Evolutionary conservation across 208 protist genomes (phyloP).

Genomic region (Kentomonas sorsogonicus): DNA sequence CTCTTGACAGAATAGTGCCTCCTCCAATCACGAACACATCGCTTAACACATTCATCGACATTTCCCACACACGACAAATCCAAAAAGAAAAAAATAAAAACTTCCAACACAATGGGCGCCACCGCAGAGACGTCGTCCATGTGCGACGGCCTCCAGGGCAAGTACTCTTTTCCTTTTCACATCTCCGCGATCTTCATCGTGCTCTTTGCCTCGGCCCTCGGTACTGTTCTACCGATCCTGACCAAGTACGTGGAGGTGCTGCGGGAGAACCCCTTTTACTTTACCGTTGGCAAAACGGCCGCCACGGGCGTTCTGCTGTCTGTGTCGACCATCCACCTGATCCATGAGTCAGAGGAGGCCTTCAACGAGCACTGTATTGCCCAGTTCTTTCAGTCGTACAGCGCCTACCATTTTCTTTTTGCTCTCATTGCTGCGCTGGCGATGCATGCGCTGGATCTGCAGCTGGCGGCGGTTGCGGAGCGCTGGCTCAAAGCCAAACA

Average conservation of each 20-base stretch:
- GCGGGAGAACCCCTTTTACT: conserved; percentile 34
- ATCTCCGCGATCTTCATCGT: conserved; percentile 40
- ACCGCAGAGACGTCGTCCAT: conserved; percentile 14
- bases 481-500: conserved; percentile 21
- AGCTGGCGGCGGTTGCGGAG: conserved; percentile 33
- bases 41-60: no score
- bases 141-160: conserved; percentile 25
- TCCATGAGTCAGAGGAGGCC: conserved; percentile 29
- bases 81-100: no score
- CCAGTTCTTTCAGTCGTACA: conserved; percentile 23
- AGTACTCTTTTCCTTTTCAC: conserved; percentile 42
- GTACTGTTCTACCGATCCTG: conserved; percentile 35
- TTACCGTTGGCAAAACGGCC: conserved; percentile 37
- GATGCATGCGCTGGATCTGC: conserved; percentile 49
- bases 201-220: conserved; percentile 33
- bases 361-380: conserved; percentile 42
- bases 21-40: no score
- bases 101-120: no score
- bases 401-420: conserved; percentile 44
- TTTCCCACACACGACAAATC: no score
- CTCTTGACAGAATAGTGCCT: no score
- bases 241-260: conserved; percentile 39
- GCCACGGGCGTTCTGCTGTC: conserved; percentile 59
- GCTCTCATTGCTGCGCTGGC: conserved; percentile 42
- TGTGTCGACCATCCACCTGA: conserved; percentile 49